Conservation (phyloP, 345 rosid species). For the Firmiana major region DNA sequence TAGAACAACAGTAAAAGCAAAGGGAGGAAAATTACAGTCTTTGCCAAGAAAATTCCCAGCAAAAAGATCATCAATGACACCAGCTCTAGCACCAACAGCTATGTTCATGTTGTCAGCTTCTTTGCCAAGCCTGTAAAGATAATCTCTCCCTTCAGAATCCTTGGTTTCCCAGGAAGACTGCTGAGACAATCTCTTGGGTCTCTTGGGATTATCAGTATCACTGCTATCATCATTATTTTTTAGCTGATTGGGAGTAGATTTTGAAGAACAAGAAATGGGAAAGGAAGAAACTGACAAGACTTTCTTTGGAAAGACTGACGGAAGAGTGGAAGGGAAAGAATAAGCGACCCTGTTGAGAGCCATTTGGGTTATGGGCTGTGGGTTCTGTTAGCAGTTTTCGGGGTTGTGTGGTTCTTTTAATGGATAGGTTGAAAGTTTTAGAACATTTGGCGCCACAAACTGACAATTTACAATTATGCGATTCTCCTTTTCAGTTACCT, state of each 20-base stretch:
- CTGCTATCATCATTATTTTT: slow-evolving; percentile 14
- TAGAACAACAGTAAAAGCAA: not conserved
- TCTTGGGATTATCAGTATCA: not conserved
- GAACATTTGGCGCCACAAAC: slow-evolving; percentile 30
- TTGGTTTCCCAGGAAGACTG: slow-evolving; percentile 93
- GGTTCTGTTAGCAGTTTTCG: not conserved
- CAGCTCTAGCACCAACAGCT: slow-evolving; percentile 80
- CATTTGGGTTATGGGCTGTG: slow-evolving; percentile 18
- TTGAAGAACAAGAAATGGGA: slow-evolving; percentile 41
- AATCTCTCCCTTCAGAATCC: slow-evolving; percentile 71
- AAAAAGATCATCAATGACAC: slow-evolving; percentile 77
- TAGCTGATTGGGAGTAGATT: slow-evolving; percentile 20
- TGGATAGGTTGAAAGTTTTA: not conserved
- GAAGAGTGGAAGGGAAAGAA: slow-evolving; percentile 24
- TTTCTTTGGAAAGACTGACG: slow-evolving; percentile 21
- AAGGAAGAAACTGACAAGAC: not conserved
- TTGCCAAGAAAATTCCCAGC: slow-evolving; percentile 79
- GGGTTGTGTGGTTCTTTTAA: not conserved
- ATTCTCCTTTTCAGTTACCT: not conserved
- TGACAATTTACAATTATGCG: not conserved
- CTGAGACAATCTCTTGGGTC: slow-evolving; percentile 51
- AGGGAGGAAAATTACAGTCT: slow-evolving; percentile 52
- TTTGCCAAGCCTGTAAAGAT: slow-evolving; percentile 75
- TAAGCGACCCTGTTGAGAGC: slow-evolving; percentile 28
- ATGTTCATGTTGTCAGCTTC: slow-evolving; percentile 87